These are phyloP conservation scores for Fonsecaea monophora DNA, from an alignment of 2,329 filamentous ascomycete species.

Conservation along the genomic window DNA sequence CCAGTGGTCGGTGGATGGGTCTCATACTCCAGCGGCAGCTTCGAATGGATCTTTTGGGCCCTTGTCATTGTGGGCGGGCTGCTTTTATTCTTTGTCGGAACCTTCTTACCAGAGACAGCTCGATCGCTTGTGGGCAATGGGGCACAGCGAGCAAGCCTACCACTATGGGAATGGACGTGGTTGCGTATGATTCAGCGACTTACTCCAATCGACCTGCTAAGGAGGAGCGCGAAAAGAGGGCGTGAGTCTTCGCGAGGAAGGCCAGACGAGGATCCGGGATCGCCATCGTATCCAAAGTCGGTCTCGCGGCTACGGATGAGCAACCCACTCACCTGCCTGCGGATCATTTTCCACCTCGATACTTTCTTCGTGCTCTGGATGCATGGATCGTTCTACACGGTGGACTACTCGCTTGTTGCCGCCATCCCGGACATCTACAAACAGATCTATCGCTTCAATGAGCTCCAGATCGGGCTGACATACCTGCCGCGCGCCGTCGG, in stretches of 20 bases:
- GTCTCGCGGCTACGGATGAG: constrained; percentile 3
- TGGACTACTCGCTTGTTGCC: constrained; percentile 45
- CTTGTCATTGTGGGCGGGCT: constrained; percentile 37
- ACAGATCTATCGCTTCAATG: constrained; percentile 54
- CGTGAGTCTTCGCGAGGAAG: background rate
- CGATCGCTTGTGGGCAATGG: constrained; percentile 23
- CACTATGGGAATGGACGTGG: constrained; percentile 15
- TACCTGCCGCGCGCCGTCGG: constrained; percentile 41
- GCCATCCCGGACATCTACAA: constrained; percentile 55
- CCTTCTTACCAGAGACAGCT: constrained; percentile 30
- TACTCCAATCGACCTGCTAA: background rate
- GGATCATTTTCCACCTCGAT: constrained; percentile 29
- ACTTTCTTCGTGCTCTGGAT: constrained; percentile 28
- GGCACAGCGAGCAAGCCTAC: background rate
- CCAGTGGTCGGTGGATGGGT: constrained; percentile 58
- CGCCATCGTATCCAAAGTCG: background rate
- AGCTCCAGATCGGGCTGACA: constrained; percentile 53
- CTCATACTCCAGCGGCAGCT: constrained; percentile 33
- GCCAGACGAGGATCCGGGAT: background rate
- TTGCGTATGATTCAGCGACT: background rate
- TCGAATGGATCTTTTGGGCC: constrained; percentile 41
- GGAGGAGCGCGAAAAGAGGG: background rate
- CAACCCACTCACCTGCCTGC: constrained; percentile 24
- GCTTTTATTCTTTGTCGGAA: constrained; percentile 16
- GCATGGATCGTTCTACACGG: constrained; percentile 49